phyloP scores from a whole-genome alignment of 148 eudicot species.

The Amaranthus cruentus region DNA sequence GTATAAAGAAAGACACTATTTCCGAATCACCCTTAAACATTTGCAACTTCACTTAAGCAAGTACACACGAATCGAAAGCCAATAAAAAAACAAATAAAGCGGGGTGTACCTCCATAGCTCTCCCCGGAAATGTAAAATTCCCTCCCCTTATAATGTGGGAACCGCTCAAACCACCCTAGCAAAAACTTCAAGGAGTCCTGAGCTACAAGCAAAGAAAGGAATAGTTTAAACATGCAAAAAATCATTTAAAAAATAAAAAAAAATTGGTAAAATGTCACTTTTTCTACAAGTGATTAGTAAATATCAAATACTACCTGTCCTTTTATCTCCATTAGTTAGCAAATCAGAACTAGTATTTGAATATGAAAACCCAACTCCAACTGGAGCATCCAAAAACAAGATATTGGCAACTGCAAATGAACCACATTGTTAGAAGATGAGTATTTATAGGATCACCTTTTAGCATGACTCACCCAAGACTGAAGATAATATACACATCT shows the following conservation, averaged over 20 bases:
- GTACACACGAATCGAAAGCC: neutral
- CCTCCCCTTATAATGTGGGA: slow-evolving; percentile 86
- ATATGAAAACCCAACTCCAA: slow-evolving; percentile 93
- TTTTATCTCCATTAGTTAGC: slow-evolving; percentile 71
- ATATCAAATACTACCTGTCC: slow-evolving; percentile 51
- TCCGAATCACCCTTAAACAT: too few relatives aligned
- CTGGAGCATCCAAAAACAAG: slow-evolving; percentile 85
- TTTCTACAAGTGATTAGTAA: neutral
- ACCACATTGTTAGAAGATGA: slow-evolving; percentile 11
- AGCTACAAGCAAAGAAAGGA: slow-evolving; percentile 43
- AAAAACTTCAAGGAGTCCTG: slow-evolving; percentile 64
- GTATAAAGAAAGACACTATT: too few relatives aligned
- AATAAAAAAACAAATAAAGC: neutral
- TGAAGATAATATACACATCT: neutral
- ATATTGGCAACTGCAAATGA: slow-evolving; percentile 76
- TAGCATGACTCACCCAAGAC: neutral
- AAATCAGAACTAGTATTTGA: slow-evolving; percentile 76
- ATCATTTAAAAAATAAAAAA: too few relatives aligned
- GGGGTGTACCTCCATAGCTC: slow-evolving; percentile 76
- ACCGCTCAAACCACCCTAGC: slow-evolving; percentile 72
- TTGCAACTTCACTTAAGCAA: too few relatives aligned
- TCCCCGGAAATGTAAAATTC: slow-evolving; percentile 83
- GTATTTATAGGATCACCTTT: neutral
- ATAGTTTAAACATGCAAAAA: neutral
- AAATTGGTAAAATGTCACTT: too few relatives aligned